Conservation (phyloP, 306 rosid genomes). For the Quercus cerris region DNA sequence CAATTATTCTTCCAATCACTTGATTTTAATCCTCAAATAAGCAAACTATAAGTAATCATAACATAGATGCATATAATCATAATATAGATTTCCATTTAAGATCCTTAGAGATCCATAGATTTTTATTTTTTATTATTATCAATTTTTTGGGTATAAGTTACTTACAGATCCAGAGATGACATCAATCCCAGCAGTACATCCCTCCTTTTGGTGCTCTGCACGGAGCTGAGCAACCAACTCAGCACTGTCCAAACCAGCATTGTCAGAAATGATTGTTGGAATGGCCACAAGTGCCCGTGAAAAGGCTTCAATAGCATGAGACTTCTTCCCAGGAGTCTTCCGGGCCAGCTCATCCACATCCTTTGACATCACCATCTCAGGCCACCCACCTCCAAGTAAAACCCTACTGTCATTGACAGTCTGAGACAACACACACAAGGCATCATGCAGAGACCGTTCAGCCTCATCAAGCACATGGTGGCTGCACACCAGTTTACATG, state of each 20-base stretch:
- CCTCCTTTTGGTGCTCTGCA: slow-evolving; percentile 91
- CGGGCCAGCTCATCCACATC: slow-evolving; percentile 86
- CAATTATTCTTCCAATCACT: no score
- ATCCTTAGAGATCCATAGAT: slow-evolving; percentile 76
- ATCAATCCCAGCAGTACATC: slow-evolving; percentile 80
- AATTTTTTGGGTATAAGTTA: neutral
- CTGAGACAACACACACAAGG: slow-evolving; percentile 94
- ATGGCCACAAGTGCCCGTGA: slow-evolving; percentile 82
- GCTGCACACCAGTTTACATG: slow-evolving; percentile 41
- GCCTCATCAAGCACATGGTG: slow-evolving; percentile 97
- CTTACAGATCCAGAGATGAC: slow-evolving; percentile 94
- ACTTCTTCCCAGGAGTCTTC: slow-evolving; percentile 93
- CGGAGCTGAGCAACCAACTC: slow-evolving; percentile 92
- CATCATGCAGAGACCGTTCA: slow-evolving; percentile 97
- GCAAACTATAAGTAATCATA: neutral
- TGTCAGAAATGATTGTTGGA: slow-evolving; percentile 91
- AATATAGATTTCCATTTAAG: neutral
- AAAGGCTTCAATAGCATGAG: slow-evolving; percentile 96
- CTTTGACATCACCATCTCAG: slow-evolving; percentile 95
- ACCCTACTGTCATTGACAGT: slow-evolving; percentile 92
- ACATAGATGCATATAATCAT: neutral
- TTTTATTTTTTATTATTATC: no score
- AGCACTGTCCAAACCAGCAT: slow-evolving; percentile 99
- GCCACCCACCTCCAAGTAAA: slow-evolving; percentile 97
- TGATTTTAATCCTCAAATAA: no score